Evolutionary conservation across 2,329 filamentous ascomycete species (phyloP), one percentile per base, ranked within the genome.

Genomic region (Colletotrichum filicis): DNA sequence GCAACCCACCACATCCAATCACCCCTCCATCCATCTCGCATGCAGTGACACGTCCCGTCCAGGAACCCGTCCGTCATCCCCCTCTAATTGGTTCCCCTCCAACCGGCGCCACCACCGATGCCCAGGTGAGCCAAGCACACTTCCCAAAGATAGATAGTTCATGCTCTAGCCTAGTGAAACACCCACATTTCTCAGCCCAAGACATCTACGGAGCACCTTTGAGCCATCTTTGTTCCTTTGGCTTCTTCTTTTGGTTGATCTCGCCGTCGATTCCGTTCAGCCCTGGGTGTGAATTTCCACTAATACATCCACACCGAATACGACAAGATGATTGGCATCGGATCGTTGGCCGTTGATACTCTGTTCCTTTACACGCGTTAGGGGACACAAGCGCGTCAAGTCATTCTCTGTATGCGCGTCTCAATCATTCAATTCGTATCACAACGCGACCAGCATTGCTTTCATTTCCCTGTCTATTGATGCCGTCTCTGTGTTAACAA

Each of bases 391-490:
- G 35, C 35, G 14, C 35, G 14, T 37, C 35, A 5, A 37, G 14
- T 30, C 30, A 37, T 37, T 37, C 12, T 0, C 35, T 37, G 9
- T 6, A 12, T 4, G 12, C 35, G 35, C 35, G 14, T 42, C 16
- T 16, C 6, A 16, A 6, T 42, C 1, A 16, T 46, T 46, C 42
- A n/a, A 19, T 7, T 3, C 16, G 3, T 19, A 19, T 19, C 42
- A 22, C 8, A 49, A 22, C 8, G 9, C 19, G 42, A 49, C 19
- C 7, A 9, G 16, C 6, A 19, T 49, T 22, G 8, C 8, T 53
- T 12, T 35, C 26, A 19, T 32, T 37, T 59, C 42, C 26, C 53
- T 42, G 60, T 73, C 71, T 73, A 73, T 70, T 70, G 55, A 73
- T 64, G 60, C 24, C 28, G 60, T 57, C 53, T 59, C 28, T 70